Evolutionary conservation across 2,329 filamentous ascomycete genomes (phyloP).

Genomic region (Trichoderma simmonsii): DNA sequence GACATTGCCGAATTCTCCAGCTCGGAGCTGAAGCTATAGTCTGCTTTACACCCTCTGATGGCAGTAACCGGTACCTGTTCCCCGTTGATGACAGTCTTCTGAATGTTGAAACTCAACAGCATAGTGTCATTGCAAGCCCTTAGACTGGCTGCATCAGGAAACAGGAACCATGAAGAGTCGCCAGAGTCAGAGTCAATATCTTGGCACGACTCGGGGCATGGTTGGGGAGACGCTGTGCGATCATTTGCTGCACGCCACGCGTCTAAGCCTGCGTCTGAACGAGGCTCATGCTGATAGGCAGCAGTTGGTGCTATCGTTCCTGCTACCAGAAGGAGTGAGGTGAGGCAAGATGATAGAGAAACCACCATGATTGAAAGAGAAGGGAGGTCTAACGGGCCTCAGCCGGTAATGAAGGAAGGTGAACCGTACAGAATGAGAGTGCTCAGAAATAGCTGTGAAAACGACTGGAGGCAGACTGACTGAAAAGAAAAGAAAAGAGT

Average conservation of each 20-base stretch:
- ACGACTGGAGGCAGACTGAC: background rate
- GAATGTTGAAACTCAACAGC: background rate
- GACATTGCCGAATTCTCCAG: background rate
- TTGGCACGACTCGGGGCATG: constrained; percentile 9
- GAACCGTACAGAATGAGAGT: background rate
- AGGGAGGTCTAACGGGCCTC: background rate
- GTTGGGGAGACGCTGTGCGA: background rate
- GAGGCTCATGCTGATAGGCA: background rate
- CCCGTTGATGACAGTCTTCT: background rate
- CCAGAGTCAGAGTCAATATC: background rate
- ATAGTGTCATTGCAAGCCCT: constrained; percentile 10
- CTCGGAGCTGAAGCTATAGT: background rate
- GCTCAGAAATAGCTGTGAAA: background rate
- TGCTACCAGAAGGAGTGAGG: background rate
- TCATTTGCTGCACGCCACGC: background rate
- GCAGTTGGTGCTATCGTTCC: background rate
- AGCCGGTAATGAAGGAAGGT: background rate
- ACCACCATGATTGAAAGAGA: background rate
- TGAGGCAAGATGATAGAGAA: background rate
- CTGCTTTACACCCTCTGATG: background rate
- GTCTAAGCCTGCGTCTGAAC: background rate
- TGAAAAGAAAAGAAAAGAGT: background rate
- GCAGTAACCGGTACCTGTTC: background rate
- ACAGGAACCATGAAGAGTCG: constrained; percentile 3
- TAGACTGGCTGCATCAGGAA: constrained; percentile 4